Conservation (phyloP, 345 rosid genomes). For the Arabidopsis arenosa region DNA sequence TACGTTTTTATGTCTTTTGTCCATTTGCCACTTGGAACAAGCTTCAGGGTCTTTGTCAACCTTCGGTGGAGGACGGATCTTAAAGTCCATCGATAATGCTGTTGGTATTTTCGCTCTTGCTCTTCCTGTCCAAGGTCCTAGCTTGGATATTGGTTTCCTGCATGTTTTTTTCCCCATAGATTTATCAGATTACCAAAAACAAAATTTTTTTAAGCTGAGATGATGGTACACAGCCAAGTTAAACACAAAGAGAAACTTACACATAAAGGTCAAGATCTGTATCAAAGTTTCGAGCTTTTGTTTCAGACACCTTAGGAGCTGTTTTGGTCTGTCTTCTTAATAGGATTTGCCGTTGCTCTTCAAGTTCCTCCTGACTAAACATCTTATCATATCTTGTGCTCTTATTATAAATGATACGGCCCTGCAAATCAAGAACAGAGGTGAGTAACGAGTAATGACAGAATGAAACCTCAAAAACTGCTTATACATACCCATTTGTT, state of each 20-base stretch:
- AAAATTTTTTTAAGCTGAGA: slow-evolving; percentile 10
- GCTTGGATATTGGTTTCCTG: slow-evolving; percentile 54
- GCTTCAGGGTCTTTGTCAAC: slow-evolving; percentile 63
- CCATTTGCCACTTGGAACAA: slow-evolving; percentile 49
- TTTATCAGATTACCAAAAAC: neutral
- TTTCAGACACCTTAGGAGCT: slow-evolving; percentile 47
- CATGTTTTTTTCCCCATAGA: neutral
- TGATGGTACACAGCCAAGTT: neutral
- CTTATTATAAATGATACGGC: slow-evolving; percentile 79
- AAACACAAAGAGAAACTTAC: slow-evolving; percentile 20
- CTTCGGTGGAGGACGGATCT: slow-evolving; percentile 78
- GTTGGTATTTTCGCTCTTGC: slow-evolving; percentile 71
- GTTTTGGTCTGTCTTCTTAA: slow-evolving; percentile 54
- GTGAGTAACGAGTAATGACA: neutral
- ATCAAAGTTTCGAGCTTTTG: slow-evolving; percentile 67
- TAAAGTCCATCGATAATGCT: slow-evolving; percentile 74
- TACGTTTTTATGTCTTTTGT: neutral
- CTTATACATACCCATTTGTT: slow-evolving; percentile 64
- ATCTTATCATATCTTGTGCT: slow-evolving; percentile 85
- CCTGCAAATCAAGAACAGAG: slow-evolving; percentile 35
- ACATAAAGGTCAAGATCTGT: slow-evolving; percentile 62
- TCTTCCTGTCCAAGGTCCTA: slow-evolving; percentile 47
- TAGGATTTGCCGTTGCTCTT: slow-evolving; percentile 47
- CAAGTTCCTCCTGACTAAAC: slow-evolving; percentile 66
- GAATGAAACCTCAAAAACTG: neutral